Evolutionary conservation across 768 basidiomycete species (phyloP).

Genomic region (Daedalea quercina): DNA sequence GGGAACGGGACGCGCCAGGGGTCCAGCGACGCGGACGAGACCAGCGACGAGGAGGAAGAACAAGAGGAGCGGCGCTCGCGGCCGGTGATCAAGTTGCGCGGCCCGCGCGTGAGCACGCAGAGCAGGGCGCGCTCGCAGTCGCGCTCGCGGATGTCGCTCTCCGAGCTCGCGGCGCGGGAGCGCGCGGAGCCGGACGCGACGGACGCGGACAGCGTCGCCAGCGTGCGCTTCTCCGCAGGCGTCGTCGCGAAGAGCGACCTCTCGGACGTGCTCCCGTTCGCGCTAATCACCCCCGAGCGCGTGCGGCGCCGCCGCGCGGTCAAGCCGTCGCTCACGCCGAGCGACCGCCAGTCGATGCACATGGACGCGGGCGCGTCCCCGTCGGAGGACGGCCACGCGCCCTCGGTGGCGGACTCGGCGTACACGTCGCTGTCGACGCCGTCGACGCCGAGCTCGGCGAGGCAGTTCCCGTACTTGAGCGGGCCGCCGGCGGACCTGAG

Average conservation of each 20-base stretch:
- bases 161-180: conserved; percentile 47
- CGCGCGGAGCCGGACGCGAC: conserved; percentile 52
- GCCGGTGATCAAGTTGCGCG: conserved; percentile 70
- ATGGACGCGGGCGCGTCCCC: conserved; percentile 27
- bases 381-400: conserved; percentile 40
- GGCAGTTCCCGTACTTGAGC: conserved; percentile 35
- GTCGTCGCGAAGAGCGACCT: conserved; percentile 57
- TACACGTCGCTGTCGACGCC: conserved; percentile 18
- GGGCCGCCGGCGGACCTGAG: conserved; percentile 60
- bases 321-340: conserved; percentile 11
- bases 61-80: conserved; percentile 54
- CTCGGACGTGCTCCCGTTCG: conserved; percentile 62
- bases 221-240: conserved; percentile 70
- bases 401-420: conserved; percentile 26
- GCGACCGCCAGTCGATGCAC: conserved; percentile 21
- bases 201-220: conserved; percentile 67
- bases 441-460: conserved; percentile 16
- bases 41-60: conserved; percentile 26
- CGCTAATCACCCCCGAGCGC: conserved; percentile 69
- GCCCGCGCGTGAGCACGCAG: conserved; percentile 35
- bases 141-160: conserved; percentile 65
- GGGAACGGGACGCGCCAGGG: conserved; percentile 3
- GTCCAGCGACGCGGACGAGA: conserved; percentile 21
- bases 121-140: conserved; percentile 51
- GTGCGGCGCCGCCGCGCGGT: conserved; percentile 30